Base-by-base conservation (phyloP, 768 basidiomycete genomes). In the Mycena maculata region DNA sequence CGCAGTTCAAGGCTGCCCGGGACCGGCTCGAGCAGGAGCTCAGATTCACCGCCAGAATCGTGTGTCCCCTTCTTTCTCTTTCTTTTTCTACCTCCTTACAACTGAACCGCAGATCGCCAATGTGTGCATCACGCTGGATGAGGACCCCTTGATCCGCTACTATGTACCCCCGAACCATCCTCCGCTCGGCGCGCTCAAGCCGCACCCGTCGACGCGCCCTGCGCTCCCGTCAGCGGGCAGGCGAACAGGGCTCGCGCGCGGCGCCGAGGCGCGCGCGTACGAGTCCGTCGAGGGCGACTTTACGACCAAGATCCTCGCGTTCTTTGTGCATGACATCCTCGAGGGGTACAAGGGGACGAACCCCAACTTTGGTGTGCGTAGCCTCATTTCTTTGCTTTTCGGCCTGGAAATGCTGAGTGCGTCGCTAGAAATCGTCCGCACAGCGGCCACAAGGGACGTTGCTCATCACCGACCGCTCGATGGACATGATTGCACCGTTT, bases 401-500 rank as follows among this genome's bases (percentile, higher is more conserved):
- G 49, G 59, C 68, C 25, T 67, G 90, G 88, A 90, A 88, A 86
- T 69, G 77, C 27, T 70, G 79, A 42, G 90, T 90, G 66, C 78
- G 81, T 9, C 80, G 85, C 9, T n/a, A n/a, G n/a, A n/a, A n/a
- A n/a, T n/a, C n/a, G n/a, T n/a, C n/a, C n/a, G n/a, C n/a, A n/a
- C n/a, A n/a, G n/a, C 84, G 95, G 65, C 91, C 92, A 15, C 88
- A 92, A 62, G 90, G 87, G 4, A 92, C 94, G 18, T 81, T 99
- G 41, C 86, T 99, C 74, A 92, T 99, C 65, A 96, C 96, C 6
- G 98, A 99, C 78, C 90, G 98, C n/a, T 87, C 96, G 4, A 95
- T 99, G 92, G 98, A 99, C 78, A 90, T 90, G 72, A 75, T 92
- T 27, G 92, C 95, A 3, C 98, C 98, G 2, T 87, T 98, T 66